phyloP scores from a whole-genome alignment of 116 monocot genomes.

The Cymodocea nodosa region DNA sequence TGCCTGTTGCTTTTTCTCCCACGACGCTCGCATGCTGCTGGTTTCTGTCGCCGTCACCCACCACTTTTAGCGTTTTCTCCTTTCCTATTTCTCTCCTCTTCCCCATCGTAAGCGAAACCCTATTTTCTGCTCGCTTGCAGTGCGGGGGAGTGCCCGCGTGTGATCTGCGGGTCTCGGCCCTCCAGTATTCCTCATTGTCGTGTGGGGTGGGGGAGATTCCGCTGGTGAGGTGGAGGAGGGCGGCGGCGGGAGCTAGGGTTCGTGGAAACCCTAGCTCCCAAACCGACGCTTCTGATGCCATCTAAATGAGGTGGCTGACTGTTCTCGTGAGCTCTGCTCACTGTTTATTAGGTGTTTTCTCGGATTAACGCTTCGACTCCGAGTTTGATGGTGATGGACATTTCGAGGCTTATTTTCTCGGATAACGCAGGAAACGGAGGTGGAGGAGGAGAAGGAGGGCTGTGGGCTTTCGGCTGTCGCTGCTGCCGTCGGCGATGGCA shows the following conservation, averaged over 20 bases:
- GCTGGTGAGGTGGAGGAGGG: not conserved
- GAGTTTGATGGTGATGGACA: not conserved
- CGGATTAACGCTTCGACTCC: not conserved
- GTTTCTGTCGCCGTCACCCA: not conserved
- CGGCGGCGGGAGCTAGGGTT: conserved; percentile 13
- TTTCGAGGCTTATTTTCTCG: not conserved
- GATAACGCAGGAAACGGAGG: conserved; percentile 5
- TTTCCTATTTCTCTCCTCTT: not conserved
- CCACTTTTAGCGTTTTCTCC: not conserved
- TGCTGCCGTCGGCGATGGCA: not conserved
- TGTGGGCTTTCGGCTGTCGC: not conserved
- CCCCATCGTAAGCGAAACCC: not conserved
- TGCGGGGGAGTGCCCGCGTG: not conserved
- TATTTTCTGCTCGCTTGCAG: not conserved
- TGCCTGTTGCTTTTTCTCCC: not conserved
- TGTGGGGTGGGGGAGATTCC: not conserved
- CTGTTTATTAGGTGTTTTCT: not conserved
- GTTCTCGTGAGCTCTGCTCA: not conserved
- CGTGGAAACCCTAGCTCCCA: conserved; percentile 6
- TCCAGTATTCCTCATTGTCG: not conserved
- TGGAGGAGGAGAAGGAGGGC: not conserved
- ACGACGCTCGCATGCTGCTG: not conserved
- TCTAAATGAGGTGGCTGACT: not conserved
- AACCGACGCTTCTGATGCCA: not conserved
- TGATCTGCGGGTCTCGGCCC: not conserved